These are phyloP conservation scores for Tetracladium setigerum DNA, from an alignment of 495 filamentous ascomycete genomes.

Conservation along the genomic window DNA sequence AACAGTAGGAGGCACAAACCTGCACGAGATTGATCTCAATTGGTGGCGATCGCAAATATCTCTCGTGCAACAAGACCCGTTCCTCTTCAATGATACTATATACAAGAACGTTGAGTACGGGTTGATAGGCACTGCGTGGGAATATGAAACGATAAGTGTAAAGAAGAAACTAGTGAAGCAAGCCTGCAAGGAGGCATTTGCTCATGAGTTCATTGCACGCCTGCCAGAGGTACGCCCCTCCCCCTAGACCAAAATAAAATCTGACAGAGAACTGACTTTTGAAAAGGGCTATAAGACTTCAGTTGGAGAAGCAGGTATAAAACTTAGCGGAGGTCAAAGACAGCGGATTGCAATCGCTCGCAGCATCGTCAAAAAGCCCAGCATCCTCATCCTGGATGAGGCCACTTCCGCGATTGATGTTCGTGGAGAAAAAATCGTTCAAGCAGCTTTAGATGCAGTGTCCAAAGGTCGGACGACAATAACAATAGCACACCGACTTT, in stretches of 20 bases:
- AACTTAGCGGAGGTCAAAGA: slow-evolving; percentile 52
- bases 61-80: slow-evolving; percentile 62
- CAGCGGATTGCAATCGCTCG: slow-evolving; percentile 63
- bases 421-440: slow-evolving; percentile 47
- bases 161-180: slow-evolving; percentile 47
- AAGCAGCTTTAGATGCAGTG: slow-evolving; percentile 46
- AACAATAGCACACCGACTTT: slow-evolving; percentile 53
- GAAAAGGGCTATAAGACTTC: slow-evolving; percentile 51
- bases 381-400: slow-evolving; percentile 77
- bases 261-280: neutral
- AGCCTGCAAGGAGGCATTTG: slow-evolving; percentile 53
- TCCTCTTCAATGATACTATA: slow-evolving; percentile 57
- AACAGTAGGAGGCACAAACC: slow-evolving; percentile 40
- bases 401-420: slow-evolving; percentile 62
- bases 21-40: slow-evolving; percentile 47
- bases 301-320: slow-evolving; percentile 50
- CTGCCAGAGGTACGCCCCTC: slow-evolving; percentile 41
- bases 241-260: slow-evolving; percentile 39
- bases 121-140: slow-evolving; percentile 54
- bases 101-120: slow-evolving; percentile 65
- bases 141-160: slow-evolving; percentile 38
- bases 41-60: slow-evolving; percentile 55
- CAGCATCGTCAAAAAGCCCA: slow-evolving; percentile 66
- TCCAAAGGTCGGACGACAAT: slow-evolving; percentile 48
- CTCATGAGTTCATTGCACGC: slow-evolving; percentile 50